phyloP scores from a whole-genome alignment of 1,284 basidiomycete species.

The Sporisorium exsertum region DNA sequence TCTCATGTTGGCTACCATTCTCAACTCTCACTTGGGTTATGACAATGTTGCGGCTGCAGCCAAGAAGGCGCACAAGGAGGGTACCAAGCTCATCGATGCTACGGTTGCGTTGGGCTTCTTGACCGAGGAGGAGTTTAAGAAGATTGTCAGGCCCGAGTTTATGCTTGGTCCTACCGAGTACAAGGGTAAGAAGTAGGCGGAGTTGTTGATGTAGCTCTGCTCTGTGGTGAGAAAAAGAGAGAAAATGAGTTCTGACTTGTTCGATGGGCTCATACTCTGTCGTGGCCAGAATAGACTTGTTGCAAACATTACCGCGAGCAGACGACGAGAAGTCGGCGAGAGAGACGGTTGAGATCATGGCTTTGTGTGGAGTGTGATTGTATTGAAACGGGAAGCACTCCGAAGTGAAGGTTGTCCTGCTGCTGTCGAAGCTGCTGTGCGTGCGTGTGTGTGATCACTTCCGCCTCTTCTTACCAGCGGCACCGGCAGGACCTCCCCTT shows the following conservation, averaged over 20 bases:
- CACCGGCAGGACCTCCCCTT: neutral
- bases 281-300: no score
- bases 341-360: no score
- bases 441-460: neutral
- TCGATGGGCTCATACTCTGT: neutral
- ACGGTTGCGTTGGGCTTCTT: slow-evolving; percentile 88
- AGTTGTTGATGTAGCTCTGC: neutral
- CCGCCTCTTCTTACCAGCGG: slow-evolving; percentile 10
- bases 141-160: slow-evolving; percentile 90
- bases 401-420: no score
- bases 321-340: no score
- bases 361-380: neutral
- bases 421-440: neutral
- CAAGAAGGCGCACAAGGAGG: slow-evolving; percentile 99
- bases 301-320: no score
- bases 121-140: slow-evolving; percentile 91
- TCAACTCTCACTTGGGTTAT: slow-evolving; percentile 92
- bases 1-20: slow-evolving; percentile 91
- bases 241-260: neutral
- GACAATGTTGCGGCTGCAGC: slow-evolving; percentile 98
- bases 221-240: neutral
- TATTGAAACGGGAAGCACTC: neutral
- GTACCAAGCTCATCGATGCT: slow-evolving; percentile 93
- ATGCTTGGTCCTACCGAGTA: slow-evolving; percentile 68
- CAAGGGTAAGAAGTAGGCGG: slow-evolving; percentile 46